These are phyloP conservation scores for Rosa multiflora DNA, from an alignment of 306 rosid species.

Conservation along the genomic window DNA sequence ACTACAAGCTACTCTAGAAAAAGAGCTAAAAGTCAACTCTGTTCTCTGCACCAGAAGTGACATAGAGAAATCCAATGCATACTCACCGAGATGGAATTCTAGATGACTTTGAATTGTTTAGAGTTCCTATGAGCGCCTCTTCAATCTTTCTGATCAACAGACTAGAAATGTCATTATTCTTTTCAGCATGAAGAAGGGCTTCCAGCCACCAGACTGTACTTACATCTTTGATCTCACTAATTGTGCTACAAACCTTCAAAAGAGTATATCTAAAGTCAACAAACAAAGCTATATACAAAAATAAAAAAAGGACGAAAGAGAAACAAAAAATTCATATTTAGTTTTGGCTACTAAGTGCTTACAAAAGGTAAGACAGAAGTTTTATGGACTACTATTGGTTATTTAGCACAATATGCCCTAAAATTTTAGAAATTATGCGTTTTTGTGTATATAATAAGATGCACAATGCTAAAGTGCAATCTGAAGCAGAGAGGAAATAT, in stretches of 20 bases:
- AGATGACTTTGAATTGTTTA: slow-evolving; percentile 56
- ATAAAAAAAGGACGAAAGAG: neutral
- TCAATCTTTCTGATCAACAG: slow-evolving; percentile 85
- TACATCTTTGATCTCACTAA: slow-evolving; percentile 42
- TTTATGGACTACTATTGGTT: neutral
- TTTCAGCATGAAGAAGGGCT: slow-evolving; percentile 78
- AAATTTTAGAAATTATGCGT: neutral
- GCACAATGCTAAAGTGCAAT: slow-evolving; percentile 5
- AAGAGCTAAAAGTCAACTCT: slow-evolving; percentile 11
- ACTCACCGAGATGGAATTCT: slow-evolving; percentile 69
- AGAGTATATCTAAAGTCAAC: slow-evolving; percentile 10
- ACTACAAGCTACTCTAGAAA: neutral
- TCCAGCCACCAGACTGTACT: slow-evolving; percentile 82
- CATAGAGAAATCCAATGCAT: slow-evolving; percentile 13
- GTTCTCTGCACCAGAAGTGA: slow-evolving; percentile 17
- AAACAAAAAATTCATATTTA: too few species aligned
- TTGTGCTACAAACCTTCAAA: slow-evolving; percentile 59
- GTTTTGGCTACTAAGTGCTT: neutral
- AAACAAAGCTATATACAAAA: neutral
- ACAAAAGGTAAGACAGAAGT: neutral
- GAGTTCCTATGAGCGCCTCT: slow-evolving; percentile 72
- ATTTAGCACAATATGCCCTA: slow-evolving; percentile 1
- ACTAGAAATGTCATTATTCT: slow-evolving; percentile 59
- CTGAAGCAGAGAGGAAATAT: slow-evolving; percentile 26
- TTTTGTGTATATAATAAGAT: neutral